These are phyloP conservation scores for Alternaria arborescens DNA, from an alignment of 2,329 filamentous ascomycete species.

Conservation along the genomic window DNA sequence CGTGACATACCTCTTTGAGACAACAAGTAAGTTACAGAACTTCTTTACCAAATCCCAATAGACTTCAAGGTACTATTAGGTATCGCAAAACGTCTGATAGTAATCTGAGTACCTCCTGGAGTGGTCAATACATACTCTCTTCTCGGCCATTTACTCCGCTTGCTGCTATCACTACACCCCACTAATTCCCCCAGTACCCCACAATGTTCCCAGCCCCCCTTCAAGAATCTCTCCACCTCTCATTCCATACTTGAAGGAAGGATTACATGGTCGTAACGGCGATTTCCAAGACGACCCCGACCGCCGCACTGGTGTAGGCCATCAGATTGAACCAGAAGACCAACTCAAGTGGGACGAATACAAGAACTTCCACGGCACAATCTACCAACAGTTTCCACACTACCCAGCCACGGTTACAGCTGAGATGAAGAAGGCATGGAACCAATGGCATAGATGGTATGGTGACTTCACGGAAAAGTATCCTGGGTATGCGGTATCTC, in stretches of 20 bases:
- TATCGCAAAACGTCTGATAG: background rate
- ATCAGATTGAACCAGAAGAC: slow-evolving; percentile 22
- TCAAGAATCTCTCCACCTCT: background rate
- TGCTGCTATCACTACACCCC: background rate
- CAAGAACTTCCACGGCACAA: background rate
- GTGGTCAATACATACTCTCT: background rate
- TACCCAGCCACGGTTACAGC: background rate
- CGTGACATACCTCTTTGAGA: slow-evolving; percentile 8
- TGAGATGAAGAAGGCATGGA: background rate
- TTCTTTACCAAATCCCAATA: background rate
- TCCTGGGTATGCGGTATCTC: slow-evolving; percentile 17
- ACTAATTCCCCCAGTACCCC: background rate
- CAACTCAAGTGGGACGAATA: slow-evolving; percentile 15
- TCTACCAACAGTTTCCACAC: background rate
- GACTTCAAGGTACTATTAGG: background rate
- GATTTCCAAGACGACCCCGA: slow-evolving; percentile 29
- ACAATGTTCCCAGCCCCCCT: background rate
- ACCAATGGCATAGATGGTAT: slow-evolving; percentile 23
- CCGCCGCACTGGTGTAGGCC: slow-evolving; percentile 30
- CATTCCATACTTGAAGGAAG: slow-evolving; percentile 29
- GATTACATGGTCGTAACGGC: slow-evolving; percentile 30
- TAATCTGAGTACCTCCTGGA: background rate
- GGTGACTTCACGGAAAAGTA: slow-evolving; percentile 27
- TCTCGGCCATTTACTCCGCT: background rate
- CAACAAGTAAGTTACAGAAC: slow-evolving; percentile 1